Conservation (phyloP, 2,329 filamentous ascomycete species). For the Didymella keratinophila region DNA sequence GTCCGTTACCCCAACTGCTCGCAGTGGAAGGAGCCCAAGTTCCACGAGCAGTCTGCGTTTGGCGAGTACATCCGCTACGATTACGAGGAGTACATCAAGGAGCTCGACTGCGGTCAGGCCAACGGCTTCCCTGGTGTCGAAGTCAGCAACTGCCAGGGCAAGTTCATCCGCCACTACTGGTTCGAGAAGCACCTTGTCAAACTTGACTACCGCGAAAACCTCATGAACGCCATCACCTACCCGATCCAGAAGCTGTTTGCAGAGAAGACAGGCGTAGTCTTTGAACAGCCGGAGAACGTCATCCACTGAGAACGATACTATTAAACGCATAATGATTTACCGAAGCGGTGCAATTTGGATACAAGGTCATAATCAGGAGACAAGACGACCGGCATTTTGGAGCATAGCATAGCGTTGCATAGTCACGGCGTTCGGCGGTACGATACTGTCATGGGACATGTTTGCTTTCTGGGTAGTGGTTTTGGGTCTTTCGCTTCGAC, state of each 20-base stretch:
- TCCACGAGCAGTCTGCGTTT: slow-evolving; percentile 52
- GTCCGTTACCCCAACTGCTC: slow-evolving; percentile 48
- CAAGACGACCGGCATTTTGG: slow-evolving; percentile 34
- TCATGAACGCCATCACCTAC: slow-evolving; percentile 49
- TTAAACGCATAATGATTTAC: slow-evolving; percentile 43
- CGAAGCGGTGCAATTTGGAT: slow-evolving; percentile 37
- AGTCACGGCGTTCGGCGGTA: slow-evolving; percentile 27
- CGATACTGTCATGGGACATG: slow-evolving; percentile 12
- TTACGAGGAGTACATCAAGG: slow-evolving; percentile 48
- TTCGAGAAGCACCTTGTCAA: slow-evolving; percentile 48
- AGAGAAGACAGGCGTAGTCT: slow-evolving; percentile 40
- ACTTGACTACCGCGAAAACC: slow-evolving; percentile 45
- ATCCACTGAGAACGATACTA: slow-evolving; percentile 40
- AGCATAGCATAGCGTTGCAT: slow-evolving; percentile 31
- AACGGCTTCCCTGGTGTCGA: slow-evolving; percentile 50
- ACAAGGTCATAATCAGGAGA: slow-evolving; percentile 35
- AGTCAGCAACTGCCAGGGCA: slow-evolving; percentile 48
- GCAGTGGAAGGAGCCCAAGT: slow-evolving; percentile 49
- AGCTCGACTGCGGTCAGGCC: slow-evolving; percentile 49
- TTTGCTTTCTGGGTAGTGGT: slow-evolving; percentile 3
- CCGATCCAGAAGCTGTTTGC: slow-evolving; percentile 48
- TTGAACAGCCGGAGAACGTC: slow-evolving; percentile 42
- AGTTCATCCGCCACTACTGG: slow-evolving; percentile 51
- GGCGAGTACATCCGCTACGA: slow-evolving; percentile 52
- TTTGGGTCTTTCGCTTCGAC: slow-evolving; percentile 14